phyloP scores from a whole-genome alignment of 768 basidiomycete genomes.

The Brasilioporus rufonigricans region DNA sequence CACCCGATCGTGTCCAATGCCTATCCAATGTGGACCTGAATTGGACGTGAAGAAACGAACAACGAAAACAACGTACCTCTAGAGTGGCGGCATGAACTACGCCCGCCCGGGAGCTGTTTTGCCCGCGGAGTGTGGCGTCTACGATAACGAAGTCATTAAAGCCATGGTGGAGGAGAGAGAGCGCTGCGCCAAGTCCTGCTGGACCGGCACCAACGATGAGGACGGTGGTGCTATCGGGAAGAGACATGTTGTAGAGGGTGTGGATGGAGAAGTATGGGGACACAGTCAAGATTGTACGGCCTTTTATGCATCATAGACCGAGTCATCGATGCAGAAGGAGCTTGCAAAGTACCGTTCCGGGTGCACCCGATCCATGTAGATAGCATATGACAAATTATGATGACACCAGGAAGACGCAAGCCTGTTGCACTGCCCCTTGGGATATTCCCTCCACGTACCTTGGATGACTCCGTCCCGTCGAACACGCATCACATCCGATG shows the following conservation, averaged over 20 bases:
- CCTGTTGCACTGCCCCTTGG: no score
- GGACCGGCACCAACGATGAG: constrained; percentile 55
- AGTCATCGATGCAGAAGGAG: not conserved
- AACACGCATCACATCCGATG: no score
- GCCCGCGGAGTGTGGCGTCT: constrained; percentile 35
- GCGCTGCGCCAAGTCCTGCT: constrained; percentile 43
- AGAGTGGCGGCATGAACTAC: constrained; percentile 51
- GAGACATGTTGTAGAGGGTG: constrained; percentile 14
- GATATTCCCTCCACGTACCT: no score
- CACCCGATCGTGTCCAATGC: constrained; percentile 45
- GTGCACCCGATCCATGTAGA: not conserved
- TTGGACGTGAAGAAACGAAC: constrained; percentile 24
- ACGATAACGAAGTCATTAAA: constrained; percentile 43
- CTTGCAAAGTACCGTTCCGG: not conserved
- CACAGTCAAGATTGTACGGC: not conserved
- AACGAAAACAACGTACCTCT: constrained; percentile 36
- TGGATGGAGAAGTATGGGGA: not conserved
- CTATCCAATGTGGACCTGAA: constrained; percentile 31
- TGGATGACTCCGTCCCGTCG: no score
- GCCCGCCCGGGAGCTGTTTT: constrained; percentile 43
- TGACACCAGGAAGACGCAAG: no score
- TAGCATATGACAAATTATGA: no score
- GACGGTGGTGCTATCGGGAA: constrained; percentile 38
- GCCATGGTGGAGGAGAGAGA: constrained; percentile 42
- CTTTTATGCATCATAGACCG: not conserved